Percentiles rank a stretch among this genome's conserved stretches.
Evolutionary conservation across 2,329 filamentous ascomycete species (phyloP).

Genomic region (Pseudofabraea citricarpa): DNA sequence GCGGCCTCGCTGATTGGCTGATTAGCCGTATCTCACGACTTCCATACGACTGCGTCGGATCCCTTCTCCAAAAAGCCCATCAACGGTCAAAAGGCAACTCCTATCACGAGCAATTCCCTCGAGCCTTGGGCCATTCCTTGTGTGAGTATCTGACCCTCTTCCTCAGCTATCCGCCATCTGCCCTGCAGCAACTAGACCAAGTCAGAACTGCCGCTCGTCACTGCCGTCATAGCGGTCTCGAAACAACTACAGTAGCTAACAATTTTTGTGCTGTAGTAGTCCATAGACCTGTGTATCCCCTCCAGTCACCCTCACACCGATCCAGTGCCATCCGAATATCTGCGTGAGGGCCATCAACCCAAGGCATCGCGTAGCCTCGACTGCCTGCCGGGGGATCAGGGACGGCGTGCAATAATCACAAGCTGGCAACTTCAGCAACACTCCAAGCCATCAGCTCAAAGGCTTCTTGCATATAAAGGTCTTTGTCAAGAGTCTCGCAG

Average conservation of each 20-base stretch:
- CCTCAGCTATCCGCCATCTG: background rate
- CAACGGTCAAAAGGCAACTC: background rate
- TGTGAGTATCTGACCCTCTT: background rate
- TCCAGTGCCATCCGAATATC: no score
- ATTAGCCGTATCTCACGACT: background rate
- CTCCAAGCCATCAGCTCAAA: slow-evolving; percentile 2
- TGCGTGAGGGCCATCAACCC: no score
- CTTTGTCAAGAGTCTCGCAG: slow-evolving; percentile 23
- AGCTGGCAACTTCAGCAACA: background rate
- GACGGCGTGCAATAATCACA: background rate
- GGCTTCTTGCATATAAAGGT: no score
- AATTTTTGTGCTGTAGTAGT: no score
- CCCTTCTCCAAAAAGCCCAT: background rate
- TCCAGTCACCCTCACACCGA: no score
- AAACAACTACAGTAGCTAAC: slow-evolving; percentile 16
- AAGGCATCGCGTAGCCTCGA: no score
- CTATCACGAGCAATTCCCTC: background rate
- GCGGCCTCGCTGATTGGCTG: background rate
- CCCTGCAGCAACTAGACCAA: background rate
- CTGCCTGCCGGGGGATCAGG: background rate
- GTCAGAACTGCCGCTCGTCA: background rate
- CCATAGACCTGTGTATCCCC: no score
- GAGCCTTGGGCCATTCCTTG: background rate
- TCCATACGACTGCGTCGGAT: background rate
- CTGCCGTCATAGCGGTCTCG: no score